A percentile compares a stretch with the other conserved stretches of the same genome.
phyloP scores from a whole-genome alignment of 345 rosid species.

The Abelmoschus esculentus region DNA sequence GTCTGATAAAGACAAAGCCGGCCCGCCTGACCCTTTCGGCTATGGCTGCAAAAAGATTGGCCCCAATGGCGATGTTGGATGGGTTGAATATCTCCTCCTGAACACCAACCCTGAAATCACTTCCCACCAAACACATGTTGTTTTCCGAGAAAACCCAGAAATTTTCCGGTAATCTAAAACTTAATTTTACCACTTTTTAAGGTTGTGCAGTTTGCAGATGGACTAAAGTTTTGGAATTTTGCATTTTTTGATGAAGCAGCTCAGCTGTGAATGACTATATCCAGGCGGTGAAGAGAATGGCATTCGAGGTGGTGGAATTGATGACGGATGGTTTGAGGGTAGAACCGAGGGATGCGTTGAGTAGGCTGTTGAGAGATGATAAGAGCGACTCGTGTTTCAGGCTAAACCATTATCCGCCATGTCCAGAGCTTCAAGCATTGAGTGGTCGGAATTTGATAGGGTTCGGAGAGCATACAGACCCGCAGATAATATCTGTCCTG shows the following conservation, averaged over 20 bases:
- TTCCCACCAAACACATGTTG: neutral
- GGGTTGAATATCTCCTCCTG: slow-evolving; percentile 77
- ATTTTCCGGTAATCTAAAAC: slow-evolving; percentile 38
- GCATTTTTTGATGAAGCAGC: slow-evolving; percentile 23
- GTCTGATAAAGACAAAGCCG: slow-evolving; percentile 50
- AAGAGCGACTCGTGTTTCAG: slow-evolving; percentile 74
- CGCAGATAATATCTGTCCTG: slow-evolving; percentile 77
- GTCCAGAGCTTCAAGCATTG: slow-evolving; percentile 25
- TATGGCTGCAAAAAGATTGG: slow-evolving; percentile 83
- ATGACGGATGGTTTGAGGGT: slow-evolving; percentile 62
- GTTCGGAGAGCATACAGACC: slow-evolving; percentile 93
- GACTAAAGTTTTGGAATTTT: too few species aligned
- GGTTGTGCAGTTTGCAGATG: too few species aligned
- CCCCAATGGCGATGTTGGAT: slow-evolving; percentile 71
- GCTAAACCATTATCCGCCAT: slow-evolving; percentile 76
- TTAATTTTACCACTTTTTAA: neutral
- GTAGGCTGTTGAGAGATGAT: slow-evolving; percentile 62
- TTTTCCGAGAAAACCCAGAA: slow-evolving; percentile 38
- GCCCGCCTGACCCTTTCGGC: slow-evolving; percentile 81
- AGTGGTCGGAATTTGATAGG: slow-evolving; percentile 39
- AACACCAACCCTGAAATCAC: slow-evolving; percentile 26
- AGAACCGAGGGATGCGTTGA: slow-evolving; percentile 42
- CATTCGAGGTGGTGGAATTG: slow-evolving; percentile 58
- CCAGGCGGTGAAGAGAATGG: slow-evolving; percentile 43
- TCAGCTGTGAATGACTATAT: slow-evolving; percentile 53